Evolutionary conservation across 2,329 filamentous ascomycete genomes (phyloP), one percentile per base, ranked within the genome.

Genomic region (Beauveria pseudobassiana): DNA sequence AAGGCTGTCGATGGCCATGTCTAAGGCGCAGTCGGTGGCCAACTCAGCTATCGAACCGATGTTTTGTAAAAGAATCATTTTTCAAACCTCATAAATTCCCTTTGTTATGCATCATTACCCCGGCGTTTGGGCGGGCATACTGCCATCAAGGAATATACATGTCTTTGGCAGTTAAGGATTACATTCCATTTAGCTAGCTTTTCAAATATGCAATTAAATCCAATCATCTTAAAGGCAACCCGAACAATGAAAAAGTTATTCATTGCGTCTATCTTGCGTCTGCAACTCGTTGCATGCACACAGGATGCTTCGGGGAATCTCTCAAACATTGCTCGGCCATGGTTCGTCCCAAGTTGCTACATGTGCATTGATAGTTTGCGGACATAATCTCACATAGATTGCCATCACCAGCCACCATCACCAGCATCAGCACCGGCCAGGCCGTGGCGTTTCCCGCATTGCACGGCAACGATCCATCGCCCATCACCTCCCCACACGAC

Each of bases 1-100:
- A 59, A 65, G 30, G 58, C 66, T 51, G 67, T 72, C 24, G 72
- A 75, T 43, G 74, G 74, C 26, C 70, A 68, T 62, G 59, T 75
- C 20, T 74, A 66, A 45, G 9, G 12, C 8, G 12, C 30, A 34
- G 16, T 38, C 5, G 12, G 34, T 16, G 12, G 16, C 34, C 34
- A 6, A 38, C 22, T 22, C 26, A 12, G 22, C 24, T 4, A n/a
- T 3, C 18, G 28, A 38, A 16, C 18, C n/a, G 18, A 38, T 22
- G 14, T 10, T 18, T 38, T 22, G 24, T 5, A 22, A 22, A 22
- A 22, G 22, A 6, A n/a, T 24, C 6, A 18, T 34, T 34, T 28
- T 18, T 26, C 28, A n/a, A 24, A 16, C n/a, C 18, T 42, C n/a
- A 24, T 22, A 38, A 18, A 20, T 50, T 42, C 22, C 55, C 22